Evolutionary conservation across 192 early-diverging fungal species (phyloP).

Genomic region (Linnemannia exigua): DNA sequence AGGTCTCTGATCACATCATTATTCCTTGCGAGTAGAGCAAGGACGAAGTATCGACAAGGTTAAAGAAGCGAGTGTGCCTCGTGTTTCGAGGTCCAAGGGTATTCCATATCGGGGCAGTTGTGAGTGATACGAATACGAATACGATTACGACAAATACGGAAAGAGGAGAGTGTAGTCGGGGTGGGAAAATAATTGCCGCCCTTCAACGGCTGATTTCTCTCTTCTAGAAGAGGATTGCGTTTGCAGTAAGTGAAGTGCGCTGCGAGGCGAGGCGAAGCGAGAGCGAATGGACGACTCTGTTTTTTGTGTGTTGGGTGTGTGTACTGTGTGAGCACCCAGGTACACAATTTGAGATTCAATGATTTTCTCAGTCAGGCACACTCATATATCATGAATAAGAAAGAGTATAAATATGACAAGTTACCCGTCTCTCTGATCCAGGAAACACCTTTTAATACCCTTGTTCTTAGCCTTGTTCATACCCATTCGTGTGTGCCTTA

Average conservation of each 20-base stretch:
- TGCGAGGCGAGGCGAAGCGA: not conserved
- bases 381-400: too few relatives aligned
- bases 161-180: not conserved
- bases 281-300: not conserved
- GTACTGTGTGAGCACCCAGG: not conserved
- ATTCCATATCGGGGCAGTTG: not conserved
- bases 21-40: not conserved
- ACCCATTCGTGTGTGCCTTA: too few relatives aligned
- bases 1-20: not conserved
- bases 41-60: not conserved
- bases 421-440: too few relatives aligned
- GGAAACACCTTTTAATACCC: too few relatives aligned
- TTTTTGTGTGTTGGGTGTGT: not conserved
- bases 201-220: not conserved
- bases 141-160: too few relatives aligned
- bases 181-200: conserved; percentile 7
- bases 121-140: not conserved
- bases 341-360: too few relatives aligned
- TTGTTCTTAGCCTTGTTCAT: too few relatives aligned
- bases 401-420: too few relatives aligned
- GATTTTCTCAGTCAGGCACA: too few relatives aligned
- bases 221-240: not conserved
- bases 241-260: not conserved
- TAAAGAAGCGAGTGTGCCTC: not conserved
- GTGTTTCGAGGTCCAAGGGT: conserved; percentile 2